Evolutionary conservation across 2,329 filamentous ascomycete genomes (phyloP), one percentile per base, ranked within the genome.

Genomic region (Xylariaceae sp.): DNA sequence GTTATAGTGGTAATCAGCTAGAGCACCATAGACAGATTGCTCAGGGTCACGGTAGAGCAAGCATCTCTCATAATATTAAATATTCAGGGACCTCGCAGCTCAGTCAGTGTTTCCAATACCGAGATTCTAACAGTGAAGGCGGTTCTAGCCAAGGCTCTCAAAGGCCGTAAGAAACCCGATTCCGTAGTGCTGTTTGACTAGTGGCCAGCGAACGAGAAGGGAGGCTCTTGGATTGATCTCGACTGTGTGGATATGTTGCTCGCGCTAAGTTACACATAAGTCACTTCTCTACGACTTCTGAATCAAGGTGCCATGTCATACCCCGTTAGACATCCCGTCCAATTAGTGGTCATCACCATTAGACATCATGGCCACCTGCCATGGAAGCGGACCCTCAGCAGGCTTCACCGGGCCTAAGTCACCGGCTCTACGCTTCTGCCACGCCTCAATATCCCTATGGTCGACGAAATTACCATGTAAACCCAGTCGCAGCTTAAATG

Each of bases 391-490:
- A 42, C 70, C 68, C 16, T 61, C 64, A 1, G 74, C 74, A 6
- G 64, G 55, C 61, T 66, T 64, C 13, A 72, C 73, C 0, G 72
- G 72, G 0, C 75, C 75, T n/a, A 77, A 35, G 18, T 73, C 74
- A 0, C 72, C 72, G 6, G 63, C 65, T 26, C 75, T 68, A 13
- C 73, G 63, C 53, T 58, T 53, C 55, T 70, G 62, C 76, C 76
- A 78, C 20, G 65, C 68, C 29, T 77, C 73, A n/a, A 77, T 75
- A 18, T 77, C 74, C 0, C 67, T 57, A 26, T 73, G 67, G 30
- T 73, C 70, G 2, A 76, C 73, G 53, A 75, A 77, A 59, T 76
- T 77, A 2, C 75, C 74, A 33, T 77, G 75, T 10, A 77, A 63
- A 0, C 74, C 74, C 13, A 76, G 57, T 21, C 74, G 71, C 42